Conservation (phyloP, 2,329 filamentous ascomycete genomes). For the Magnaporthales sp. region DNA sequence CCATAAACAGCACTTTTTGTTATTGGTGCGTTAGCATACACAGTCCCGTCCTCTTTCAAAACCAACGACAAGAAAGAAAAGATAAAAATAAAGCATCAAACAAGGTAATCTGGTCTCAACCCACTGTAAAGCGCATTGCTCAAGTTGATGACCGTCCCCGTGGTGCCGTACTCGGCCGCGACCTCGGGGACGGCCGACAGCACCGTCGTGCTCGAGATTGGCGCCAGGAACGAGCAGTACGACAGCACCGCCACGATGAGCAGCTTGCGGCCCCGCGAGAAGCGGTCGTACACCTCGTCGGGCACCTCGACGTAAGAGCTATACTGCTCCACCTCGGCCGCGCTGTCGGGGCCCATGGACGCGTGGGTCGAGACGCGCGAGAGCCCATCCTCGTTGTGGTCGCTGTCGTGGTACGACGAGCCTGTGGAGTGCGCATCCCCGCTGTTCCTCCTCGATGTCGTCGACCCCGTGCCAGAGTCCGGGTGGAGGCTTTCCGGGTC, state of each 20-base stretch:
- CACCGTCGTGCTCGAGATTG: slow-evolving; percentile 58
- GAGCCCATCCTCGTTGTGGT: slow-evolving; percentile 4
- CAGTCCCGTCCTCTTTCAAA: neutral
- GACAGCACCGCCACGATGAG: slow-evolving; percentile 61
- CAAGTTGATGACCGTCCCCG: slow-evolving; percentile 55
- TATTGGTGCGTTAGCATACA: neutral
- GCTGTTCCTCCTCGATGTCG: neutral
- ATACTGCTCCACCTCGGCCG: slow-evolving; percentile 15
- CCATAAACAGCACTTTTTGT: slow-evolving; percentile 53
- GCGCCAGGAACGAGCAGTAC: slow-evolving; percentile 68
- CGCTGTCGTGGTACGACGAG: slow-evolving; percentile 1
- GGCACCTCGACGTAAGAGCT: slow-evolving; percentile 27
- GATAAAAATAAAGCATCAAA: neutral
- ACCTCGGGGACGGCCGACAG: slow-evolving; percentile 59
- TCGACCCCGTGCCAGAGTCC: neutral
- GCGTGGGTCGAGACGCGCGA: slow-evolving; percentile 13
- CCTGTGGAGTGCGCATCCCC: neutral
- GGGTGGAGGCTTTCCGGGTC: neutral
- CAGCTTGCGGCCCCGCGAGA: slow-evolving; percentile 53
- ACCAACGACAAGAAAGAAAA: neutral
- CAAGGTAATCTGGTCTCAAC: too few species aligned
- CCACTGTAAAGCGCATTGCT: slow-evolving; percentile 55
- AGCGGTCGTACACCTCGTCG: slow-evolving; percentile 55
- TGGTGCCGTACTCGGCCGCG: slow-evolving; percentile 47
- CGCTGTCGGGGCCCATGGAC: slow-evolving; percentile 17